Conservation (phyloP, 2,329 filamentous ascomycete species). For the Calonectria hawksworthii region DNA sequence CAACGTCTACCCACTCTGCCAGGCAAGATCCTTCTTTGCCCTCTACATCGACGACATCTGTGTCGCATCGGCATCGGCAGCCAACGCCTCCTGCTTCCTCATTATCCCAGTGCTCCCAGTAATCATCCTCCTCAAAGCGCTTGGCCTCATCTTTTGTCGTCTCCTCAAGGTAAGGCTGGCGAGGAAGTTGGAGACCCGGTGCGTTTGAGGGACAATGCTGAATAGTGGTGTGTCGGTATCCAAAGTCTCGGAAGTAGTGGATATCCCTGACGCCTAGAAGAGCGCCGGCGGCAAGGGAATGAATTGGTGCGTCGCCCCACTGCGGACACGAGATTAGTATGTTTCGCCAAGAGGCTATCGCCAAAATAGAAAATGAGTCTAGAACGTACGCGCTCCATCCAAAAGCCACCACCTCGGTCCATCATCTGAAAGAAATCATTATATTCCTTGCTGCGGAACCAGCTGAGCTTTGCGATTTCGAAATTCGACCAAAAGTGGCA, state of each 20-base stretch:
- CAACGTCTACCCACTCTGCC: conserved; percentile 96
- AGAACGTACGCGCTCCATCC: conserved; percentile 90
- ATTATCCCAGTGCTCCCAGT: conserved; percentile 91
- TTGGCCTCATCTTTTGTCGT: conserved; percentile 87
- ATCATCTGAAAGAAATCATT: conserved; percentile 99
- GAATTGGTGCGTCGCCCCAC: conserved; percentile 99
- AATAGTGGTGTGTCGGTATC: conserved; percentile 98
- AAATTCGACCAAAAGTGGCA: conserved; percentile 99
- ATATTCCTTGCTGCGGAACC: conserved; percentile 97
- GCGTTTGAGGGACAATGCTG: conserved; percentile 98
- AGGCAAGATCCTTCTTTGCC: conserved; percentile 97
- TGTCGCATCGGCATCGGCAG: conserved; percentile 96
- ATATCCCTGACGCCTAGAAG: conserved; percentile 87
- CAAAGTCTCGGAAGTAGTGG: conserved; percentile 99
- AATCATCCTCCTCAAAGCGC: conserved; percentile 92
- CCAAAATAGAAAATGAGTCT: conserved; percentile 11
- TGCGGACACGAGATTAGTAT: conserved; percentile 56
- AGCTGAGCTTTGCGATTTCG: conserved; percentile 94
- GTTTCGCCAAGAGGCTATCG: not conserved
- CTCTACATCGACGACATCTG: conserved; percentile 97
- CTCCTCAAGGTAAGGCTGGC: conserved; percentile 84
- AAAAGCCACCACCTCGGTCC: conserved; percentile 97
- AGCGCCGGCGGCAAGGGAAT: conserved; percentile 94
- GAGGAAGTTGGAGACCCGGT: conserved; percentile 85
- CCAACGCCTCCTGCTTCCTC: conserved; percentile 97